A percentile compares a stretch with the other conserved stretches of the same genome.
phyloP scores from a whole-genome alignment of 768 basidiomycete genomes.

The Cystobasidium onofrii region DNA sequence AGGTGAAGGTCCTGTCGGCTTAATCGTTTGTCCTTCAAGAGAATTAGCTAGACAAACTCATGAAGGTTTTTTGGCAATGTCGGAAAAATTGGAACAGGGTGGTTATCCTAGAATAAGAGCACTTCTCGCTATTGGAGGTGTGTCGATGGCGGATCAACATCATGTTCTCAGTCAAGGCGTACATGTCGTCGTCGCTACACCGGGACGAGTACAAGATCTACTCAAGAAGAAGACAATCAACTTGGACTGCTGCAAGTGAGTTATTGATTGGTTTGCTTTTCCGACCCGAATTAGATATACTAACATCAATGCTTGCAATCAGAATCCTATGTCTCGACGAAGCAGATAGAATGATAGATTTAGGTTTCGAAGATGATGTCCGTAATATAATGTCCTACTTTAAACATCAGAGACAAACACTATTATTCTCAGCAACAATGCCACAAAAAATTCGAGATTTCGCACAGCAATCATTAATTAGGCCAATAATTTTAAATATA shows the following conservation, averaged over 20 bases:
- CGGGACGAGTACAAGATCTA: conserved; percentile 95
- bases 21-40: conserved; percentile 91
- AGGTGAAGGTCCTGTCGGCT: conserved; percentile 94
- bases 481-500: conserved; percentile 90
- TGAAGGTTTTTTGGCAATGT: conserved; percentile 86
- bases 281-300: too few relatives aligned
- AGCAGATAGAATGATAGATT: conserved; percentile 97
- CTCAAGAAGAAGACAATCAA: conserved; percentile 88
- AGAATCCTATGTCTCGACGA: conserved; percentile 89
- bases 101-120: conserved; percentile 75
- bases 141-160: conserved; percentile 95
- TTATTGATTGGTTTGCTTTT: too few relatives aligned
- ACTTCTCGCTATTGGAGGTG: conserved; percentile 90
- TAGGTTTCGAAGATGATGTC: conserved; percentile 98
- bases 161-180: conserved; percentile 82
- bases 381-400: conserved; percentile 99
- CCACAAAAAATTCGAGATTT: conserved; percentile 98
- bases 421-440: conserved; percentile 98
- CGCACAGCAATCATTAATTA: conserved; percentile 89
- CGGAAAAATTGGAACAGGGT: conserved; percentile 66
- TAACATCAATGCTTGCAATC: neutral
- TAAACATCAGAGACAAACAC: conserved; percentile 93
- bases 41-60: conserved; percentile 95
- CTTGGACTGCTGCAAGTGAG: conserved; percentile 81
- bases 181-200: conserved; percentile 93